These are phyloP conservation scores for Periglandula ipomoeae DNA, from an alignment of 2,329 filamentous ascomycete genomes.

Conservation along the genomic window DNA sequence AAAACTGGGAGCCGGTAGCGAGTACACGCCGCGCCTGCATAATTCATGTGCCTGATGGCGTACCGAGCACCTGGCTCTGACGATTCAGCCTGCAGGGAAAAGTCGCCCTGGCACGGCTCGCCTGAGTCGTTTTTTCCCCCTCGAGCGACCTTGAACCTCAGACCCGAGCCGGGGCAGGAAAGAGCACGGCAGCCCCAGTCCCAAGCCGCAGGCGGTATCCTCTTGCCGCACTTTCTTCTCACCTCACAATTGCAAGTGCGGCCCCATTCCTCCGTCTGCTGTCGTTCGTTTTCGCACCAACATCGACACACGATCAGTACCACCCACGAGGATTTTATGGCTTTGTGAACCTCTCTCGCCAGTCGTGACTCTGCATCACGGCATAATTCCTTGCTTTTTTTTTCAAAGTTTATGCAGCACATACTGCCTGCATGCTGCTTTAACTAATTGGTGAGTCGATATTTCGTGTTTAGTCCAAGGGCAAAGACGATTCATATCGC, in stretches of 20 bases:
- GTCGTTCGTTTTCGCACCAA: constrained; percentile 13
- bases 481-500: neutral
- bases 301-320: constrained; percentile 15
- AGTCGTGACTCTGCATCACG: neutral
- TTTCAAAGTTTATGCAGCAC: no score
- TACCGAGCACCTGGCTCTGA: neutral
- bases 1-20: constrained; percentile 1
- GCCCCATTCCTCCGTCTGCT: constrained; percentile 17
- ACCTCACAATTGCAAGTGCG: constrained; percentile 16
- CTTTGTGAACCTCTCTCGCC: constrained; percentile 3
- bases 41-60: neutral
- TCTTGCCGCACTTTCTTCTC: constrained; percentile 14
- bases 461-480: constrained; percentile 9
- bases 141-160: constrained; percentile 1
- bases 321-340: constrained; percentile 9
- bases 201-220: constrained; percentile 12
- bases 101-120: constrained; percentile 1
- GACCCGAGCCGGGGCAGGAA: constrained; percentile 6
- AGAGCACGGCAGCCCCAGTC: constrained; percentile 6
- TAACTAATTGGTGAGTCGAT: constrained; percentile 5
- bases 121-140: constrained; percentile 6
- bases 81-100: neutral
- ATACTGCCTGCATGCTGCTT: constrained; percentile 2
- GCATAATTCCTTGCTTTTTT: neutral
- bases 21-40: neutral